Base-by-base conservation (phyloP, 345 rosid genomes). In the Geranium rotundifolium region DNA sequence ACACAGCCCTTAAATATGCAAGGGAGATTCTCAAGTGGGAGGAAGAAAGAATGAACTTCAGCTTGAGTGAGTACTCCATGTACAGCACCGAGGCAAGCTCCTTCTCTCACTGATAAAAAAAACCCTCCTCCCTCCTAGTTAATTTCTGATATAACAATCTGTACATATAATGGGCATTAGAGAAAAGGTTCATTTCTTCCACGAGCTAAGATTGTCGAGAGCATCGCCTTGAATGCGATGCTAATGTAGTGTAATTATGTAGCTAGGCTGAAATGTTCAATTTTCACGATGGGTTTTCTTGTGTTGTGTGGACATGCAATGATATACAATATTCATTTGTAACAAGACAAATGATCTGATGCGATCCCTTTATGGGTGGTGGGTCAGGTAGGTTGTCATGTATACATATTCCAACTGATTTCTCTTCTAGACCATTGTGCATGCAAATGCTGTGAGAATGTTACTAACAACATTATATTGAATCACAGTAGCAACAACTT, bases 11-110 rank as follows among this genome's bases (percentile, higher is more conserved):
- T 17, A 89, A 84, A 74, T 83, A 79, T 14, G 88, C 93, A 17
- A 84, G 84, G 82, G 98, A 89, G 85, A 84, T 92, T 57, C 66
- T 92, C 71, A 92, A 87, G 77, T 92, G 98, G 98, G 85, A 86
- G 0, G 96, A 92, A 61, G 93, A 89, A 72, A 84, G 82, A 75
- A 69, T 72, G 15, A 78, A 82, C 80, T 79, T 76, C 76, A 80
- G 85, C 73, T 57, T 73, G 46, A 82, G 75, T 49, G 86, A 82
- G 67, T 80, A 73, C 65, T 84, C 89, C 1, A 59, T 77, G 61
- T 84, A 81, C 59, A 81, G 84, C 79, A 81, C 73, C 0, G 89
- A 84, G 63, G 82, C 82, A 52, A 79, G 84, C 75, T 81, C 82
- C 30, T 73, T 58, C 65, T 77, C 81, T 18, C 77, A 74, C 39